Percentiles rank a stretch among this genome's conserved stretches.
Evolutionary conservation across 2,329 filamentous ascomycete genomes (phyloP).

Genomic region (Phialocephala subalpina): DNA sequence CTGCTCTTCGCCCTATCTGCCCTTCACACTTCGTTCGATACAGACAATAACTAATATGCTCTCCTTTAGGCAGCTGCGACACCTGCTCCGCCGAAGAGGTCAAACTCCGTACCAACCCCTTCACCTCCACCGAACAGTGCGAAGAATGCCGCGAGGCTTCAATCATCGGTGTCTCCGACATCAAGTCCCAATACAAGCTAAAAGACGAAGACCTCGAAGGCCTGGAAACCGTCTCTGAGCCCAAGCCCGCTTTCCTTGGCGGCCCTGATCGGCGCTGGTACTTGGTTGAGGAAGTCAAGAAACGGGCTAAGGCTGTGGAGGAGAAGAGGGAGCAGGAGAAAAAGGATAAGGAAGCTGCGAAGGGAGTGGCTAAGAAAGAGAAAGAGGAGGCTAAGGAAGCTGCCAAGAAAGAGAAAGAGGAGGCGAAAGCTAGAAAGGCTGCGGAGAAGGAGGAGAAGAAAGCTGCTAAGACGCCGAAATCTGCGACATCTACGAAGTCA

Average conservation of each 20-base stretch:
- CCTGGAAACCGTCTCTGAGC: constrained; percentile 17
- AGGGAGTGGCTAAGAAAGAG: constrained; percentile 10
- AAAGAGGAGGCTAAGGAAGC: constrained; percentile 17
- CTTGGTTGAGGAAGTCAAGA: constrained; percentile 17
- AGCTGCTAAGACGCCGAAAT: neutral
- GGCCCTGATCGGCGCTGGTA: constrained; percentile 25
- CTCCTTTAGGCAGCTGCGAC: constrained; percentile 15
- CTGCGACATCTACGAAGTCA: too few species aligned
- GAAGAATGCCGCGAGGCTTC: constrained; percentile 17
- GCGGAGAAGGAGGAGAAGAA: neutral
- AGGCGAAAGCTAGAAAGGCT: neutral
- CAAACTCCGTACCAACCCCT: constrained; percentile 25
- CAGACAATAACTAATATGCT: too few species aligned
- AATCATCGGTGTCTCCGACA: constrained; percentile 23
- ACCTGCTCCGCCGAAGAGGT: constrained; percentile 20
- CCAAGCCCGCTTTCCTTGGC: constrained; percentile 22
- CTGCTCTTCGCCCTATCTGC: too few species aligned
- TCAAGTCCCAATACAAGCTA: constrained; percentile 19
- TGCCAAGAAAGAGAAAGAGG: constrained; percentile 15
- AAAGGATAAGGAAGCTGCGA: constrained; percentile 21
- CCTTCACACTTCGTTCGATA: too few species aligned
- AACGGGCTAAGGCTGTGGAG: constrained; percentile 15
- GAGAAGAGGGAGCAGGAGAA: constrained; percentile 11
- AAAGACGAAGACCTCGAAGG: constrained; percentile 23
- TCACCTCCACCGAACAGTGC: constrained; percentile 25